Base-by-base conservation (phyloP, 2,329 filamentous ascomycete species). In the Fusarium anthophilum region DNA sequence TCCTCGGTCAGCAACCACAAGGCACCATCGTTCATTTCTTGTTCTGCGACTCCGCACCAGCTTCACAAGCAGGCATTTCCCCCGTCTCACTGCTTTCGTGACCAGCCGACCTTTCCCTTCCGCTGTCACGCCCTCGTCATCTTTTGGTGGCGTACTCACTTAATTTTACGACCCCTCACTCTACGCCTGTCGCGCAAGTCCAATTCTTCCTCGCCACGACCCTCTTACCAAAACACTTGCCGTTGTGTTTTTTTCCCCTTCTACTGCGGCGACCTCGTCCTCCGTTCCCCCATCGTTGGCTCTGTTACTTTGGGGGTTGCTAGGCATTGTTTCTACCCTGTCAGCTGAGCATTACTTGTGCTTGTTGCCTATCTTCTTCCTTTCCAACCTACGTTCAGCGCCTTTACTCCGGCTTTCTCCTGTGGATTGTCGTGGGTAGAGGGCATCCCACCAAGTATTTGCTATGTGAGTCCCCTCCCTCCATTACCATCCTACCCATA, bases 391-490 rank as follows among this genome's bases (percentile, higher is more conserved):
- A 65, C 63, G 64, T 76, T 71, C 66, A 68, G 73, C 80, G 78
- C 82, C 82, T 84, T 84, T 84, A 77, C 83, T 86, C 84, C 82
- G 84, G 81, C 84, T 81, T 79, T 85, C 82, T 84, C 77, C 77
- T 75, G 69, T 78, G 81, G 83, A 84, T 83, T 77, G 85, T 87
- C 82, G 85, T 80, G 83, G 83, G 86, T 82, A 80, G 82, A 86
- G 81, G 82, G 82, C 80, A 81, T 80, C 78, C 77, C 75, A 68
- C 74, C 73, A 77, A 77, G 73, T 78, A 74, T 81, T 79, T 82
- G 81, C 80, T 84, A 86, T 85, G 84, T 86, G 79, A 84, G 84
- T 84, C 70, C 70, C 76, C 64, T 73, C 70, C 69, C 74, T 60
- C 64, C 70, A 51, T 67, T 68, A 68, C 58, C 56, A 58, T 72